Conservation (phyloP, 441 rosid genomes). For the Eutrema salsugineum region DNA sequence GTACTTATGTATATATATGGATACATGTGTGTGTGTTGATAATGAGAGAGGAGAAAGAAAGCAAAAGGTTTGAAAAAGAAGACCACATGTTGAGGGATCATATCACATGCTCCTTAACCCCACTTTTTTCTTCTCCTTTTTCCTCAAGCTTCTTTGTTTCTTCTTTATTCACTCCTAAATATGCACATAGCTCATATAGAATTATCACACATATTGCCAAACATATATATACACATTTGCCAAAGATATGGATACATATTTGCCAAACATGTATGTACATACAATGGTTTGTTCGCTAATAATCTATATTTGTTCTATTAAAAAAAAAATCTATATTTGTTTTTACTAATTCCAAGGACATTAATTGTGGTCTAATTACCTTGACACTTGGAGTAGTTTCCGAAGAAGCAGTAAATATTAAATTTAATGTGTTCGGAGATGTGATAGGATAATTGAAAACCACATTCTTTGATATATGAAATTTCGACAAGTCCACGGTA, state of each 20-base stretch:
- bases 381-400: conserved; percentile 17
- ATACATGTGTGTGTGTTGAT: not conserved
- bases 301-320: not conserved
- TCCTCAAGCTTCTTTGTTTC: conserved; percentile 12
- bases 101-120: conserved; percentile 35
- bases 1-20: not conserved
- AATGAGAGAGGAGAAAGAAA: conserved; percentile 20
- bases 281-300: conserved; percentile 1
- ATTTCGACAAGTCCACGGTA: not conserved
- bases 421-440: not conserved
- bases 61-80: conserved; percentile 16
- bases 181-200: not conserved
- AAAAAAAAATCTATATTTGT: too few relatives aligned
- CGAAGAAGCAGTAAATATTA: not conserved
- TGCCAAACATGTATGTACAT: not conserved
- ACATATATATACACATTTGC: conserved; percentile 1
- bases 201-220: conserved; percentile 19
- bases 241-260: not conserved
- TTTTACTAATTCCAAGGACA: conserved; percentile 5
- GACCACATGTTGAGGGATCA: conserved; percentile 34
- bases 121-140: conserved; percentile 30
- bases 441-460: not conserved
- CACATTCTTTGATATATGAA: conserved; percentile 2
- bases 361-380: conserved; percentile 23
- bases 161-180: not conserved